Evolutionary conservation across 139 green algal genomes (phyloP), one percentile per base, ranked within the genome.

Genomic region (Trebouxia sp.): DNA sequence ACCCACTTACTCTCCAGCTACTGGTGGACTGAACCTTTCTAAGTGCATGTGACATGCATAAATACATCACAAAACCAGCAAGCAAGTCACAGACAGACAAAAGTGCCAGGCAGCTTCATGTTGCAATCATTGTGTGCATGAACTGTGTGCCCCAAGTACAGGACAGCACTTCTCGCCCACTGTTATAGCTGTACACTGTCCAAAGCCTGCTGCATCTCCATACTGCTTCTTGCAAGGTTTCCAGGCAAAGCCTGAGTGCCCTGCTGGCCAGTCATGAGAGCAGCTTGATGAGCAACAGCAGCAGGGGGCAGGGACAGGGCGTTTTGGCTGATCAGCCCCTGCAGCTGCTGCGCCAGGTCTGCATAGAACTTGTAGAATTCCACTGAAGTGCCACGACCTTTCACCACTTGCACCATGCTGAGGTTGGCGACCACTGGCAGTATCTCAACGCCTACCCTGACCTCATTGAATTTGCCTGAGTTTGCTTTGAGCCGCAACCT

Each of bases 321-420:
- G 24, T 69, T 69, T 15, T 69, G 58, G 30, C 66, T 53, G 39
- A 76, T 50, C 39, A 48, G 39, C 66, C 39, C 66, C 39, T 76
- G 66, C 66, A 78, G 42, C 70, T 78, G 70, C n/a, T 78, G 41
- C 39, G 80, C 78, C 28, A 91, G 72, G 37, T 86, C 77, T 35
- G 53, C 65, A 45, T 91, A 91, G 82, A 81, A 84, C 30, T 82
- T 83, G 78, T 90, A 87, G 79, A 91, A 91, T 32, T 90, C 83
- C 6, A 78, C 53, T 12, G 83, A 85, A 45, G 85, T 80, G 69
- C 87, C 87, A 11, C 43, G 50, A 28, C 83, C 74, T 26, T 87
- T 87, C 22, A 62, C n/a, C 11, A 87, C 38, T 48, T 91, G 83
- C 14, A 86, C 85, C 77, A 91, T 84, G 72, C 48, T 77, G 15